Conservation (phyloP, 192 early-diverging fungal genomes). For the Entophlyctis luteolus region DNA sequence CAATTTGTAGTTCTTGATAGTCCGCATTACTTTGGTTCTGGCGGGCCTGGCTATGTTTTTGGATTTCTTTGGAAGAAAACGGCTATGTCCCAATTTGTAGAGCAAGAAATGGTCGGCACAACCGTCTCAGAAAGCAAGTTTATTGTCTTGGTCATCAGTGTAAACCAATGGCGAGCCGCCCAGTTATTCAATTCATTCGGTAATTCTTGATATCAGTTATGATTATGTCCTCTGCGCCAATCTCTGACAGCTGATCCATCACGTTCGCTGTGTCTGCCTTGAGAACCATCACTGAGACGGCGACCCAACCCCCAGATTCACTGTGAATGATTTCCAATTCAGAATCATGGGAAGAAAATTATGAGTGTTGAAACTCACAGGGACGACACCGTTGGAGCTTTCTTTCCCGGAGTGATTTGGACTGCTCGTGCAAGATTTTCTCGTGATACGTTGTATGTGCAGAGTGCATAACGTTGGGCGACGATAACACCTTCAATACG, state of each 20-base stretch:
- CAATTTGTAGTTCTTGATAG: too few species aligned
- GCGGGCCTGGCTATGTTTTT: too few species aligned
- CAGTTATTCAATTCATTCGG: slow-evolving; percentile 17
- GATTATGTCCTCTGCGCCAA: slow-evolving; percentile 89
- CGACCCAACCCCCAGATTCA: slow-evolving; percentile 84
- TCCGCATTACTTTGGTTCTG: too few species aligned
- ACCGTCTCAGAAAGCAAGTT: too few species aligned
- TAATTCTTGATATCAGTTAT: slow-evolving; percentile 51
- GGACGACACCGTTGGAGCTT: slow-evolving; percentile 82
- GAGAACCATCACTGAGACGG: slow-evolving; percentile 84
- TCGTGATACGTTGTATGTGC: slow-evolving; percentile 85
- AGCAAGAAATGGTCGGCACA: too few species aligned
- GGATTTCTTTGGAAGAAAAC: too few species aligned
- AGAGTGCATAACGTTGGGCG: slow-evolving; percentile 81
- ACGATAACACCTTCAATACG: slow-evolving; percentile 89
- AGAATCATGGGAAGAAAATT: not conserved
- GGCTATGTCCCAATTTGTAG: too few species aligned
- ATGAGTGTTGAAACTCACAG: slow-evolving; percentile 37
- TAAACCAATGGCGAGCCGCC: too few species aligned
- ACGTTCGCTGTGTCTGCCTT: slow-evolving; percentile 73
- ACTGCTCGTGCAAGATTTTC: slow-evolving; percentile 59
- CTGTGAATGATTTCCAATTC: too few species aligned
- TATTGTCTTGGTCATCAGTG: too few species aligned
- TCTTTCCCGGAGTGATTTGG: slow-evolving; percentile 85
- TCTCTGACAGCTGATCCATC: slow-evolving; percentile 83